Evolutionary conservation across 2,329 filamentous ascomycete species (phyloP), one percentile per base, ranked within the genome.

Genomic region (Fusarium liriodendri): DNA sequence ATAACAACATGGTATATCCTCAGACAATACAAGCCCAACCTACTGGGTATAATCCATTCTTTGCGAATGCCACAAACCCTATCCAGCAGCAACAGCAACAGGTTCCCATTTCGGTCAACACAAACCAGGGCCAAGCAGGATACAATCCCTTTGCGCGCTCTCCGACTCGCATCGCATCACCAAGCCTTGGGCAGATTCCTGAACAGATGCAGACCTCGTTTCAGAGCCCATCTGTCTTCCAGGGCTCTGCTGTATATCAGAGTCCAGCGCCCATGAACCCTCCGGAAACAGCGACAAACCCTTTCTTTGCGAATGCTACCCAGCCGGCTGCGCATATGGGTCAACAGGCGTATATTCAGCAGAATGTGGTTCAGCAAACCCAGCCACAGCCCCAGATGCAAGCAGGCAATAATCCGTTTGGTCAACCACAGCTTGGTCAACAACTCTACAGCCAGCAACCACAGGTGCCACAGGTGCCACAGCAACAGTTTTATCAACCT

Each of bases 21-120:
- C 81, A 80, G 45, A 78, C 80, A 25, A 67, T 82, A 40, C 86
- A 87, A 63, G 77, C 81, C 20, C 80, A 82, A 67, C 80, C 80
- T 38, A 82, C 85, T 5, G 83, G 83, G 62, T 87, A 88, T 74
- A 90, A 90, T 69, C 88, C 89, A 0, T 90, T 89, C 77, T 82
- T 89, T 61, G 75, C 82, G 16, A 83, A 83, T 25, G 78, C 83
- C 29, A 78, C 80, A 35, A 81, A 80, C 54, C 79, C 71, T 68
- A 59, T 77, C 16, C 80, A 80, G 59, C 77, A 76, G 66, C 82
- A 82, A 64, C 75, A 76, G 35, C 82, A 83, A 64, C 84, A 84
- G 47, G 80, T 76, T 22, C 54, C 63, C 25, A 77, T 88, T 37
- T 79, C 84, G 6, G 71, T 86, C 6, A 87, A 84, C 64, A 85